Evolutionary conservation across 441 rosid genomes (phyloP), one percentile per base, ranked within the genome.

Genomic region (Adansonia madagascariensis): DNA sequence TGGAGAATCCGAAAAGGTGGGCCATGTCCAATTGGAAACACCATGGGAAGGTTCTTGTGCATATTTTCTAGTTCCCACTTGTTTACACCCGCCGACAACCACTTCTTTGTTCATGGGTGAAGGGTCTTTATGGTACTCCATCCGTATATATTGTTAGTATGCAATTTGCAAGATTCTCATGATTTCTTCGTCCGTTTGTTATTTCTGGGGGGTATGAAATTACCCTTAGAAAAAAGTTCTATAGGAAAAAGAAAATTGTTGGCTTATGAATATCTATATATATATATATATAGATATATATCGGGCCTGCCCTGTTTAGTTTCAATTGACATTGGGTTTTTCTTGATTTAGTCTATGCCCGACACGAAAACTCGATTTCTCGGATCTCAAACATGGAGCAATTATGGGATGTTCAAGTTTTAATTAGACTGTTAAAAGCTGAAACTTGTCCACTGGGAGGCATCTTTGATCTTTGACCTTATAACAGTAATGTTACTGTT

Each of bases 41-140:
- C 73, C 61, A 18, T 10, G 61, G 77, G 82, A 85, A 81, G 74
- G 14, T 83, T 83, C 88, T 49, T 35, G 0, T 41, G 46, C 53
- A 20, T 27, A 8, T 66, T 71, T 79, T 75, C 70, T 80, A 35
- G 43, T 9, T 35, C 5, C 53, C 35, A 12, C 1, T 57, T 72
- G 17, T 17, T 47, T 12, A 49, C 71, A 52, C 24, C 78, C 60
- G 79, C 76, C 82, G 73, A 79, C 76, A 70, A 70, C 71, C 20
- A 18, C 27, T 66, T 18, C n/a, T 31, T 41, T 17, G 12, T 41
- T 8, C 2, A 39, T 31, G 39, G n/a, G 15, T 27, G 27, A 22
- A 3, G 7, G 15, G 1, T 22, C 41, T 60, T 60, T 0, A 3
- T 61, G 9, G 66, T 61, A 27, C 43, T 61, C 41, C 8, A 11